Percentiles rank a stretch among this genome's conserved stretches.
Conservation (phyloP, 768 basidiomycete genomes). For the Leccinum obscurum region DNA sequence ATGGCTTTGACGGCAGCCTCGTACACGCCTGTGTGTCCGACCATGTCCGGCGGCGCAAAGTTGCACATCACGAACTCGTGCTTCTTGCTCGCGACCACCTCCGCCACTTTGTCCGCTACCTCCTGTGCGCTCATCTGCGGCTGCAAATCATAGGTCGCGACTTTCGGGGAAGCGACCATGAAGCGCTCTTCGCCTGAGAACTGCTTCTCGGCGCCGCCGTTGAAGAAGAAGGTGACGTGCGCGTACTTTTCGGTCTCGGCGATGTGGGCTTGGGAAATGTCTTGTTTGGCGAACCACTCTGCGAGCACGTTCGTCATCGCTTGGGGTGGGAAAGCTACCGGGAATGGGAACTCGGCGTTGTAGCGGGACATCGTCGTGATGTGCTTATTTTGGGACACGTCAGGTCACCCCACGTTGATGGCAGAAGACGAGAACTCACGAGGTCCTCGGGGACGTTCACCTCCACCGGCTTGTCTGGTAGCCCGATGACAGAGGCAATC, state of each 20-base stretch:
- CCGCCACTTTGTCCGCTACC: constrained; percentile 92
- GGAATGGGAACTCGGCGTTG: constrained; percentile 88
- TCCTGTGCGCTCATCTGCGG: constrained; percentile 88
- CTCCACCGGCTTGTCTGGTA: constrained; percentile 82
- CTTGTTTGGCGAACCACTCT: constrained; percentile 83
- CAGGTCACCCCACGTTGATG: not conserved
- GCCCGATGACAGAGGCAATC: constrained; percentile 77
- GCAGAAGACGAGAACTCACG: constrained; percentile 42
- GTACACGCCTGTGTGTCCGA: constrained; percentile 90
- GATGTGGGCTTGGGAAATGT: constrained; percentile 83
- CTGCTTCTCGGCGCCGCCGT: constrained; percentile 93
- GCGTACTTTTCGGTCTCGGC: constrained; percentile 99
- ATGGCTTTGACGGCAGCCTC: constrained; percentile 92
- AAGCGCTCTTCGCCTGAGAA: constrained; percentile 79
- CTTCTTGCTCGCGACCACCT: constrained; percentile 65
- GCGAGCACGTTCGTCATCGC: constrained; percentile 93
- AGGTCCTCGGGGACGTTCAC: constrained; percentile 78
- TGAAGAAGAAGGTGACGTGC: constrained; percentile 98
- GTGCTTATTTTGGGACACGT: constrained; percentile 41
- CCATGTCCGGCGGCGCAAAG: constrained; percentile 98
- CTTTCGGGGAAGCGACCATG: constrained; percentile 91
- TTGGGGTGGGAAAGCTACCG: constrained; percentile 91
- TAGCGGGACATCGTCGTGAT: constrained; percentile 95
- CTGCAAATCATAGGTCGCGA: constrained; percentile 90
- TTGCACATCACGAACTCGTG: constrained; percentile 97